Base-by-base conservation (phyloP, 2,329 filamentous ascomycete species). In the Colletotrichum orbiculare region DNA sequence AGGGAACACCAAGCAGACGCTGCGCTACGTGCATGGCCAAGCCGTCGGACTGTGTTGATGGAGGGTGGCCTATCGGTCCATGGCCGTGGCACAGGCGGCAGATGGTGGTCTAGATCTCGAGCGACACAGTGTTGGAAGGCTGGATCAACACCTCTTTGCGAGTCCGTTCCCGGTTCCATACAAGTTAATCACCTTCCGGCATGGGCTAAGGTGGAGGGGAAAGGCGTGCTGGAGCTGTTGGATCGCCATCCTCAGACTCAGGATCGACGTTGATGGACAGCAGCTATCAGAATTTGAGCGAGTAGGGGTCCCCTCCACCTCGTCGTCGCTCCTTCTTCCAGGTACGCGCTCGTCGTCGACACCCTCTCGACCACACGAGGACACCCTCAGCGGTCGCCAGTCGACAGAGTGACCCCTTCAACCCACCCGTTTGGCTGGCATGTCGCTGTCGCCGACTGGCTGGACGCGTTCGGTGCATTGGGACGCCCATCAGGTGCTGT, bases 21-120 rank as follows among this genome's bases (percentile, higher is more conserved):
- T 25, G 25, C 25, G 25, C 25, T 50, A 37, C 49, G 50, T 65
- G 57, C 57, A 55, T 55, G 46, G 17, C 17, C 43, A 34, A 38
- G 38, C 25, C 38, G 15, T 54, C 56, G 49, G 49, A 64, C 57
- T 65, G 56, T 64, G 54, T 64, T 56, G 15, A 48, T 48, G 63
- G 63, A 66, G 58, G 58, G 63, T 52, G 63, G 63, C 63, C 63
- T 34, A 63, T 66, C 41, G 63, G 52, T 48, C 63, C 42, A 53
- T 57, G 15, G 59, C 63, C 63, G 42, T 48, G 38, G 57, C 57
- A 65, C 48, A 39, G 52, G 46, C 58, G 39, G 41, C 42, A 15
- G 45, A 45, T 33, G 13, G 58, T 48, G 48, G 62, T 58, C 55
- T 58, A 58, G 55, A 58, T 58, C 46, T 43, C 55, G n/a, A 34